Conservation (phyloP, 345 rosid genomes). For the Trapa incisa region DNA sequence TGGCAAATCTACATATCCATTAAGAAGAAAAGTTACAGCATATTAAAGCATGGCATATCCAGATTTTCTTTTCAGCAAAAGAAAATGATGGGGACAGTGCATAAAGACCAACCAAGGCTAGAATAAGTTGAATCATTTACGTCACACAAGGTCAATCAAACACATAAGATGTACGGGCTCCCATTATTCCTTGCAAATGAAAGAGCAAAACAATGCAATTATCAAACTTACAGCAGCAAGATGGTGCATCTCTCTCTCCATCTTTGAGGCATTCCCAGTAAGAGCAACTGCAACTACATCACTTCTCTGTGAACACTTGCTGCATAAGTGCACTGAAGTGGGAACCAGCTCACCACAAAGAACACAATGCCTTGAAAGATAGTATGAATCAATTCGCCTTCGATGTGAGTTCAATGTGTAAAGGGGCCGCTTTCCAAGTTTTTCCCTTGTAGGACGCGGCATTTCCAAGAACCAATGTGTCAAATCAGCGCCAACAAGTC, state of each 20-base stretch:
- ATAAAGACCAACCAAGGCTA: neutral
- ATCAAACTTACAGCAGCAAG: constrained; percentile 54
- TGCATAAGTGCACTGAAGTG: constrained; percentile 51
- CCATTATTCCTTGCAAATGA: neutral
- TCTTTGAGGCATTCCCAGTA: constrained; percentile 63
- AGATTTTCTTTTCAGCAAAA: no score
- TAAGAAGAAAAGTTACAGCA: neutral
- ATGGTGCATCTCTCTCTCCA: constrained; percentile 85
- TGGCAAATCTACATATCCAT: constrained; percentile 55
- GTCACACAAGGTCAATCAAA: neutral
- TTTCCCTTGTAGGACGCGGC: constrained; percentile 70
- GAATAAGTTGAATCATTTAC: neutral
- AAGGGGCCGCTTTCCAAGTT: constrained; percentile 39
- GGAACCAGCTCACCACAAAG: constrained; percentile 83
- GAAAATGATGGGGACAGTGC: no score
- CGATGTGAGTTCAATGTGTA: constrained; percentile 36
- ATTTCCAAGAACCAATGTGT: constrained; percentile 76
- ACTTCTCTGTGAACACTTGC: constrained; percentile 42
- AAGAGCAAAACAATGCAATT: neutral
- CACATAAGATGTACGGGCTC: neutral
- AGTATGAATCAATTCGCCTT: constrained; percentile 70
- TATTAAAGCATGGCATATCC: neutral
- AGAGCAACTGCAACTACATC: constrained; percentile 45
- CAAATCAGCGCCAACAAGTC: constrained; percentile 75
- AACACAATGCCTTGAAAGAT: constrained; percentile 76